Evolutionary conservation across 1,284 basidiomycete species (phyloP).

Genomic region (Marasmius tenuissimus): DNA sequence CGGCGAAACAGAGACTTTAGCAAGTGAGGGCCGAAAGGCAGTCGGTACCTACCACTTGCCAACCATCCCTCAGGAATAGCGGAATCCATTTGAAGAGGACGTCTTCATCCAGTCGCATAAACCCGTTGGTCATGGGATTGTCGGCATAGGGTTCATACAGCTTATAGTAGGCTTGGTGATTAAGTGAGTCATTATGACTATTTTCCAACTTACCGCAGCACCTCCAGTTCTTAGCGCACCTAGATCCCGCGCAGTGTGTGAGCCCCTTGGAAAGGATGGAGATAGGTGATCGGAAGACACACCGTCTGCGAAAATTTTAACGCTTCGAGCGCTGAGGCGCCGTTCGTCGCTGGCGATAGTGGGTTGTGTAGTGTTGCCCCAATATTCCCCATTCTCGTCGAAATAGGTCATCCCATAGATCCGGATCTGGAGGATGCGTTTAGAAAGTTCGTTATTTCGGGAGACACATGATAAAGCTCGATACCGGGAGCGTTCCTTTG

Average conservation of each 20-base stretch:
- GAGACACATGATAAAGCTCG: constrained; percentile 17
- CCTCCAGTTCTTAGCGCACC: constrained; percentile 89
- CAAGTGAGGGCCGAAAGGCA: constrained; percentile 2
- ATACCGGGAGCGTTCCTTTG: constrained; percentile 60
- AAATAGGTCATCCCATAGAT: constrained; percentile 76
- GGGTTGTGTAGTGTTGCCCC: constrained; percentile 66
- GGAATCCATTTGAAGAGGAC: constrained; percentile 65
- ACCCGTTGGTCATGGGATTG: constrained; percentile 72
- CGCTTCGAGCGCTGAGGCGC: constrained; percentile 71
- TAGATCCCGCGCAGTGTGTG: constrained; percentile 24
- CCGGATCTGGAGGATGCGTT: constrained; percentile 49
- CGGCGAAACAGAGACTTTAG: constrained; percentile 1
- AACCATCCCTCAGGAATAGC: constrained; percentile 72
- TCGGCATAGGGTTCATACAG: constrained; percentile 81
- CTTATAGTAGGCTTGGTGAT: constrained; percentile 29
- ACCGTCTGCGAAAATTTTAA: constrained; percentile 92
- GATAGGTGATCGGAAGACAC: constrained; percentile 13
- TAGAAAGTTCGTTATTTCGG: constrained; percentile 1
- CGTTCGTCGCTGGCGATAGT: constrained; percentile 58
- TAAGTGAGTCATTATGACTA: too few species aligned
- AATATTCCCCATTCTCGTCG: constrained; percentile 71
- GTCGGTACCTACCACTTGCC: constrained; percentile 69
- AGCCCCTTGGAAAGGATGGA: constrained; percentile 6
- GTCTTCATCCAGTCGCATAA: constrained; percentile 72
- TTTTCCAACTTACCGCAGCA: constrained; percentile 65